Conservation (phyloP, 306 rosid genomes). For the Pyrus pyrifolia region DNA sequence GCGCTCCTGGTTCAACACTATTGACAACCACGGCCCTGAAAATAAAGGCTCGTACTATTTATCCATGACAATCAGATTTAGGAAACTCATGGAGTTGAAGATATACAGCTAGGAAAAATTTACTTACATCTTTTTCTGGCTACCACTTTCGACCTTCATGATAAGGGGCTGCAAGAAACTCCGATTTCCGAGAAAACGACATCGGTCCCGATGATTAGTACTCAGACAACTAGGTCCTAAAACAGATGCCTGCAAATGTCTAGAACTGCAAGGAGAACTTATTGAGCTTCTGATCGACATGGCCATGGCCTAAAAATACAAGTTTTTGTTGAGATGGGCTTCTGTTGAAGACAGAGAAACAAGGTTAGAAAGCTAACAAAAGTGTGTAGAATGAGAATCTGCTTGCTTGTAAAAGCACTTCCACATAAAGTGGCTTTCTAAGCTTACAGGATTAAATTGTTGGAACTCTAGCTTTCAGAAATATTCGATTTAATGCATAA, state of each 20-base stretch:
- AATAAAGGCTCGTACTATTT: background rate
- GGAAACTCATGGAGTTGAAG: background rate
- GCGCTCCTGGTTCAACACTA: constrained; percentile 19
- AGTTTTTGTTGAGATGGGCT: background rate
- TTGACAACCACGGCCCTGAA: constrained; percentile 37
- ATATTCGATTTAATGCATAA: background rate
- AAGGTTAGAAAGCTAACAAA: background rate
- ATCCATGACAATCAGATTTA: background rate
- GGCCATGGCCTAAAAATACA: background rate
- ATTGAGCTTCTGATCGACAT: background rate
- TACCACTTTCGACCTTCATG: background rate
- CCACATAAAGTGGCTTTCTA: no score
- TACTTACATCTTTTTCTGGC: background rate
- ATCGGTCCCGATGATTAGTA: background rate
- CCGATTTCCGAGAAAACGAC: background rate
- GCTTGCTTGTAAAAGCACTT: no score
- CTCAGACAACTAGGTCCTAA: background rate
- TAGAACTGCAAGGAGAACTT: background rate
- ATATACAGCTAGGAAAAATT: background rate
- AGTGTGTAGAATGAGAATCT: no score
- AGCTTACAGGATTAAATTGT: no score
- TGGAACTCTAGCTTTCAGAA: no score
- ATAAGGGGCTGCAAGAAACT: background rate
- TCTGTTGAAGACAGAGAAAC: background rate
- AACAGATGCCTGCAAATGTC: background rate